Percentiles rank a stretch among this genome's conserved stretches.
Conservation (phyloP, 805 yeast genomes). For the Groenewaldozyma tartarivorans region DNA sequence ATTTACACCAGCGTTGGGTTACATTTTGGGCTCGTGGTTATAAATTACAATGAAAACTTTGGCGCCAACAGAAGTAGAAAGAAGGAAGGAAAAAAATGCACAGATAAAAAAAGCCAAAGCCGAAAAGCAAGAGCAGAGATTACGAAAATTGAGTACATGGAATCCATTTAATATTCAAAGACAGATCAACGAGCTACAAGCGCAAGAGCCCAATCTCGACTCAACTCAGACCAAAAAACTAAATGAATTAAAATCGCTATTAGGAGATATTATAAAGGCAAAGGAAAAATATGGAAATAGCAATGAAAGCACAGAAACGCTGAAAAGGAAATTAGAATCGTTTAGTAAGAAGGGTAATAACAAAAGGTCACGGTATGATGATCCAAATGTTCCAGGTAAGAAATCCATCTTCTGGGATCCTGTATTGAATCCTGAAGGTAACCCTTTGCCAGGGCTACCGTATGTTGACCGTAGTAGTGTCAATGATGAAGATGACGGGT, state of each 20-base stretch:
- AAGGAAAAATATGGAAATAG: slow-evolving; percentile 9
- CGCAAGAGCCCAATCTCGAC: slow-evolving; percentile 15
- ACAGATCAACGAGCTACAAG: slow-evolving; percentile 19
- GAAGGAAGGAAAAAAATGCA: slow-evolving; percentile 21
- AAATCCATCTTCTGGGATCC: slow-evolving; percentile 22
- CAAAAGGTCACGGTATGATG: neutral
- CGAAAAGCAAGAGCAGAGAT: slow-evolving; percentile 16
- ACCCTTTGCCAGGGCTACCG: slow-evolving; percentile 26
- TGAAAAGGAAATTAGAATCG: no score
- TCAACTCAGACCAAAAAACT: slow-evolving; percentile 8
- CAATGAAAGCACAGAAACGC: neutral
- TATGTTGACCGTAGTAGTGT: slow-evolving; percentile 19
- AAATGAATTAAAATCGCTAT: slow-evolving; percentile 12
- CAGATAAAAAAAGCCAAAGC: slow-evolving; percentile 23
- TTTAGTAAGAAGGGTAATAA: neutral
- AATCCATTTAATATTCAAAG: slow-evolving; percentile 13
- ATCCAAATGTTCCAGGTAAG: slow-evolving; percentile 12
- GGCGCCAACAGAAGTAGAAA: slow-evolving; percentile 8
- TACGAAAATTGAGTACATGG: slow-evolving; percentile 16
- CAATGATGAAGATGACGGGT: slow-evolving; percentile 19
- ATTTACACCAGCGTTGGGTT: neutral
- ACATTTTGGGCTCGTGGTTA: neutral
- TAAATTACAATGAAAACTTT: neutral
- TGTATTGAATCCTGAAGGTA: slow-evolving; percentile 19
- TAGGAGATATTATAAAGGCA: slow-evolving; percentile 13